Base-by-base conservation (phyloP, 2,329 filamentous ascomycete genomes). In the Colletotrichum chlorophyti region DNA sequence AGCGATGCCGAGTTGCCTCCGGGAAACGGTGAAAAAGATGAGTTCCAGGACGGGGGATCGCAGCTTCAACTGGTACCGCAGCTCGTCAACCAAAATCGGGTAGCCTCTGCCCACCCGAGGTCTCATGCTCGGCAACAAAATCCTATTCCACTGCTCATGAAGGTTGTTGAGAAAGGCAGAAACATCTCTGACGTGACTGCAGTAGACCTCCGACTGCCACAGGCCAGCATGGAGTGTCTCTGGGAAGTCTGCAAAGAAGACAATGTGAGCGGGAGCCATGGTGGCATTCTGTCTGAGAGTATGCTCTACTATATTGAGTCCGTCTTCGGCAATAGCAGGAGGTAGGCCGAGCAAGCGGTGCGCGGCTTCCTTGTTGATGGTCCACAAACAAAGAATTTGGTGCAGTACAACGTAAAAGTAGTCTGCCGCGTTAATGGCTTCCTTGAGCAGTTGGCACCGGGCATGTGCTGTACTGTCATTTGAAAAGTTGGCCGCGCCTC, bases 341-440 rank as follows among this genome's bases (percentile, higher is more conserved):
- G 21, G 8, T 26, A 5, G 58, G 45, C 3, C 59, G 51, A 31
- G 58, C 43, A 40, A 65, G 11, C 26, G 64, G 41, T 76, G 67
- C 1, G 72, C 70, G 11, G 79, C 66, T 3, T 77, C 60, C 11
- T 47, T 65, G 15, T 75, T 68, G 3, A 72, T 54, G 4, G 78
- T 79, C 79, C 82, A 84, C 17, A 82, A 66, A 66, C 86, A 90
- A 68, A 85, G 87, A 2, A 89, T 58, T 66, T 91, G 88, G 66
- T 91, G 88, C 11, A 90, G 68, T 6, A 81, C 76, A 46, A 92
- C 64, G 67, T 88, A 93, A 66, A 90, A 84, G 42, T 76, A 61
- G 68, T 93, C 90, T 5, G 79, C 70, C 0, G 68, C 65, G 2
- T 61, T 38, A 62, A 85, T 88, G 1, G 89, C 89, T 21, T 83